Base-by-base conservation (phyloP, 768 basidiomycete genomes). In the Xerocomellus intermedius region DNA sequence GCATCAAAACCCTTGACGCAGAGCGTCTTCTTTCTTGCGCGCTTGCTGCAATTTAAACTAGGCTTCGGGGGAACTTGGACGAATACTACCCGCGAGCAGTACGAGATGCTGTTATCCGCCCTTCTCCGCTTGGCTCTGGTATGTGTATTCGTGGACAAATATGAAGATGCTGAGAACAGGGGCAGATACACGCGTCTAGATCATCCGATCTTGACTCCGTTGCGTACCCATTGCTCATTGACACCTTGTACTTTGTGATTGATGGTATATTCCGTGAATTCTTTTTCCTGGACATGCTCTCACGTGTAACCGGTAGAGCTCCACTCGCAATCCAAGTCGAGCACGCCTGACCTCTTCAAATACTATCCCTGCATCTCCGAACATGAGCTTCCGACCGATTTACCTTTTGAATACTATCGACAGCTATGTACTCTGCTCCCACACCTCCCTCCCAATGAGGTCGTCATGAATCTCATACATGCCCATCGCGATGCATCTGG, bases 1-100 rank as follows among this genome's bases (percentile, higher is more conserved):
- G 50, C 61, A 6, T 63, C 48, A 53, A 65, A 19, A 64, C 67
- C 58, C 10, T 53, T 74, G 17, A 74, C 77, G 1, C 74, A 80
- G 42, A 72, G 74, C 13, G 69, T 82, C 28, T 74, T 87, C 21
- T 77, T 90, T 33, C 69, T 90, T 28, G 79, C 82, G 3, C 83
- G 89, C 2, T 71, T 91, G 16, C 61, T 91, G 22, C 89, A 92
- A 62, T 91, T 91, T 56, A 78, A 83, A 64, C 74, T 91, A 8
- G 83, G 86, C 22, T 86, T 90, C 62, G 78, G 77, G 17, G 78
- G 76, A 9, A 65, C 68, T 5, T 89, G 87, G 85, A 82, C 81
- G 3, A 56, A 74, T 3, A 75, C 71, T 46, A 74, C 77, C 38
- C 84, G 77, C 58, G 79, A 79, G 33, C 63, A 75, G 19, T 75